Evolutionary conservation across 2,329 filamentous ascomycete species (phyloP), one percentile per base, ranked within the genome.

Genomic region (Colletotrichum sp.): DNA sequence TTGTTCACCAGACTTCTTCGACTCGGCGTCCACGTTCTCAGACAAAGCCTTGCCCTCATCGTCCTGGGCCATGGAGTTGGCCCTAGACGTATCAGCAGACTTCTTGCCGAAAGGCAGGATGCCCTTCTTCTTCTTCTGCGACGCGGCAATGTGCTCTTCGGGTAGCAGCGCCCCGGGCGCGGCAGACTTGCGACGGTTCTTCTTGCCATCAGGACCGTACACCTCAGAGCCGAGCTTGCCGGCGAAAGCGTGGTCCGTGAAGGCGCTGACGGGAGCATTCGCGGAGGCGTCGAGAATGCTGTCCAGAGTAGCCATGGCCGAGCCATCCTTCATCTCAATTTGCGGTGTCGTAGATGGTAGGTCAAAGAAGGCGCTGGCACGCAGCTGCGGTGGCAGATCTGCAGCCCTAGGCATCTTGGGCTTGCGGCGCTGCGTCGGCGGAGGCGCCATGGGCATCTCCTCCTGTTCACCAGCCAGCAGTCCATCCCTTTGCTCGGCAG

Each of bases 341-440:
- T 86, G 83, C 7, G 89, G 85, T 7, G 89, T 82, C 3, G 85
- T 81, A 5, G 90, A 87, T 1, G 93, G 93, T 26, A 91, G 80
- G 73, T 98, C 96, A 80, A 98, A 98, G 85, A 95, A 98, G 32
- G 94, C 92, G 79, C 93, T 98, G n/a, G 97, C 97, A 76, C 96
- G 92, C 43, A 98, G 89, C 79, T 98, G 95, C 0, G 96, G 92
- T 4, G 96, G 96, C 16, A 98, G 83, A 83, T 83, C 75, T 2
- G 67, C 58, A 2, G 34, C 55, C 14, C 43, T 73, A 7, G 83
- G 82, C 77, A 81, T 78, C 73, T 79, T 80, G 1, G 83, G 84
- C 75, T 84, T 83, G 71, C 81, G 81, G 56, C 81, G 81, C 63
- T 83, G 83, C 16, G 62, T 58, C 1, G 66, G 67, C 28, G 74